Base-by-base conservation (phyloP, 306 rosid species). In the Cercis canadensis region DNA sequence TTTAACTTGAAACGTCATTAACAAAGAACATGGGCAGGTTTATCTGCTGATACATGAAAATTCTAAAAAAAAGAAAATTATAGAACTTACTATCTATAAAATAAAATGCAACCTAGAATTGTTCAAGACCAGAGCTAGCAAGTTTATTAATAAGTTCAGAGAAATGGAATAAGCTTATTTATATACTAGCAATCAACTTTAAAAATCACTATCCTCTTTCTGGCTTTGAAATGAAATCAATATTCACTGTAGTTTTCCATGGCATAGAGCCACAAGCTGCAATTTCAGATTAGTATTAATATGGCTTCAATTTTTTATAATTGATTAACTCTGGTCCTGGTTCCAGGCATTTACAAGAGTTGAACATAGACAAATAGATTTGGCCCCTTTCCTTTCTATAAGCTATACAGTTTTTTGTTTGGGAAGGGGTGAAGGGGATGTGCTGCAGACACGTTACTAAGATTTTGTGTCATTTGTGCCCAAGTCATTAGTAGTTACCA, bases 311-410 rank as follows among this genome's bases (percentile, higher is more conserved):
- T 8, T 46, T n/a, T 70, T 40, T 16, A 39, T 36, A 39, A n/a
- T 15, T 29, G 36, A 65, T 8, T 5, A 64, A 74, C 37, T 33
- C 60, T 24, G 45, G 56, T 70, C 32, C 60, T 47, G 13, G 19
- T 37, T 39, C 62, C 4, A 63, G 3, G 29, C 29, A 50, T 46
- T 24, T 1, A 21, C 57, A 24, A 65, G 44, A 36, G 11, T 16
- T 12, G 18, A 55, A 24, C 15, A 44, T 24, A 32, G 44, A 69
- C 56, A 67, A 75, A 61, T 29, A 41, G 63, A 41, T 50, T 6
- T 15, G 31, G 43, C 41, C 19, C 33, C 39, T 47, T 47, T 37
- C 19, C 24, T 60, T 24, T 24, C 2, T 24, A 24, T 3, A 24
- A 24, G 29, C 3, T 1, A 24, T 24, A 1, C 29, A 24, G 29